Evolutionary conservation across 495 filamentous ascomycete species (phyloP).

Genomic region (Annulohypoxylon bovei): DNA sequence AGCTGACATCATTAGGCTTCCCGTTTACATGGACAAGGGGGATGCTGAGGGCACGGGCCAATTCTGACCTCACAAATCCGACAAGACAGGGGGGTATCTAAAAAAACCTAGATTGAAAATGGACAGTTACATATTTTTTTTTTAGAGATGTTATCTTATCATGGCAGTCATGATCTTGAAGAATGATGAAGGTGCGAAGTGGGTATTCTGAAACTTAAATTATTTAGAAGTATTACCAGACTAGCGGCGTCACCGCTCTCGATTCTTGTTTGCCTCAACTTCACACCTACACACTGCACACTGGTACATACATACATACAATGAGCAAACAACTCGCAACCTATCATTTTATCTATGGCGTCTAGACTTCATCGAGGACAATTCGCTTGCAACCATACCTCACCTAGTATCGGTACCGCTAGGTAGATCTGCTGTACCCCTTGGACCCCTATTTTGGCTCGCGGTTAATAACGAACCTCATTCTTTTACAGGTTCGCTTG

Average conservation of each 20-base stretch:
- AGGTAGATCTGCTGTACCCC: conserved; percentile 25
- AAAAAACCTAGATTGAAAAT: neutral
- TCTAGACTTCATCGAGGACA: conserved; percentile 24
- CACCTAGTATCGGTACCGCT: conserved; percentile 3
- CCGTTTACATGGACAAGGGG: conserved; percentile 1
- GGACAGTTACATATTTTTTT: neutral
- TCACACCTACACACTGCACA: neutral
- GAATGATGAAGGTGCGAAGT: too few species aligned
- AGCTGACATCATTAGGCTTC: conserved; percentile 41
- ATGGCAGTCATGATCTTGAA: too few species aligned
- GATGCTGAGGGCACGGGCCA: conserved; percentile 24
- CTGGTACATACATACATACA: conserved; percentile 4
- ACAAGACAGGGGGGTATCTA: neutral
- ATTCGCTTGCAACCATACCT: conserved; percentile 8
- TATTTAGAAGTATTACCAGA: neutral
- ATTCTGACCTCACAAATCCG: conserved; percentile 33
- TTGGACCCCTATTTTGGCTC: conserved; percentile 36
- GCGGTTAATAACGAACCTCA: conserved; percentile 28
- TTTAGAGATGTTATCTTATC: neutral
- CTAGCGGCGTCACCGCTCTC: neutral
- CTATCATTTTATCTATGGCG: conserved; percentile 13
- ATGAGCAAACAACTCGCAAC: conserved; percentile 4
- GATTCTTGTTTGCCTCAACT: neutral
- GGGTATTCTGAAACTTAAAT: too few species aligned
- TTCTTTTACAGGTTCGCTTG: conserved; percentile 19